phyloP scores from a whole-genome alignment of 208 protist genomes.

The Cochliopodium minus region DNA sequence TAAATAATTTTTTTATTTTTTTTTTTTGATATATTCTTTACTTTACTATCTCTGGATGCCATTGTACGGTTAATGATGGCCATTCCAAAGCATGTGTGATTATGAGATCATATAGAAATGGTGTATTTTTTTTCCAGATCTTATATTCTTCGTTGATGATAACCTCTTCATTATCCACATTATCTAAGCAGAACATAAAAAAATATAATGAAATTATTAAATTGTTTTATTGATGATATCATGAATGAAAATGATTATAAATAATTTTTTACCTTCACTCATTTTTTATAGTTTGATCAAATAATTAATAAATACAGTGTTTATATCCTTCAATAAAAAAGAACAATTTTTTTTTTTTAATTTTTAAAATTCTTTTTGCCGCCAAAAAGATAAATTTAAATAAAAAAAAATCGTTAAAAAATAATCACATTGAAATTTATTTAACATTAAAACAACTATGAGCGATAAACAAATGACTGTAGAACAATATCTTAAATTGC shows the following conservation, averaged over 20 bases:
- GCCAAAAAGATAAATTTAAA: background rate
- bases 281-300: too few relatives aligned
- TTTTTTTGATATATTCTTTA: background rate
- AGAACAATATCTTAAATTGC: too few relatives aligned
- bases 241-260: too few relatives aligned
- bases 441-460: too few relatives aligned
- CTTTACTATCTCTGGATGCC: slow-evolving; percentile 38
- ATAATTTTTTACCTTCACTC: too few relatives aligned
- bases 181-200: background rate
- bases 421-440: too few relatives aligned
- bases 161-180: slow-evolving; percentile 1
- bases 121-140: slow-evolving; percentile 72
- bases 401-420: background rate
- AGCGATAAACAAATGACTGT: too few relatives aligned
- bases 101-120: slow-evolving; percentile 66
- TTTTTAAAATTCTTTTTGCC: background rate
- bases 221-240: too few relatives aligned
- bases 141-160: slow-evolving; percentile 62
- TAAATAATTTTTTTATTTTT: background rate
- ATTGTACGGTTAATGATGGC: slow-evolving; percentile 58
- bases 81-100: slow-evolving; percentile 64
- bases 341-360: background rate
- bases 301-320: background rate
- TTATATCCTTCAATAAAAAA: background rate
- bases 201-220: background rate